Conservation (phyloP, 2,329 filamentous ascomycete species). For the Ophiostoma himal-ulmi region DNA sequence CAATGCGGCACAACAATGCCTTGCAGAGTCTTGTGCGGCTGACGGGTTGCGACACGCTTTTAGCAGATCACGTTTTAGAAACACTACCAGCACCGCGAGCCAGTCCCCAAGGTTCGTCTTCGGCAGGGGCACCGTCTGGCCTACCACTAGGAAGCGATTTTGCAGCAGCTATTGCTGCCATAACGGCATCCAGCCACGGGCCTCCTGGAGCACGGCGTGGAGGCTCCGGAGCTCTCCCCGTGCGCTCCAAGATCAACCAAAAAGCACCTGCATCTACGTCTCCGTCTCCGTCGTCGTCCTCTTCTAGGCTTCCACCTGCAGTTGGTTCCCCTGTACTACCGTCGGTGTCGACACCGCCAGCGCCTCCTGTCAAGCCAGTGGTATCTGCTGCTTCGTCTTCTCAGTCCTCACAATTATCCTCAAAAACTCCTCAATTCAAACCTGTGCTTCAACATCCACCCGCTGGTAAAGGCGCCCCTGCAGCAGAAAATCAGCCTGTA, state of each 20-base stretch:
- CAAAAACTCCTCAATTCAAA: not conserved
- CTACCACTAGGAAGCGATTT: slow-evolving; percentile 2
- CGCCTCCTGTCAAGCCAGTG: not conserved
- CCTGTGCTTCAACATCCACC: not conserved
- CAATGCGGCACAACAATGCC: slow-evolving; percentile 62
- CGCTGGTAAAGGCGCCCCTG: not conserved
- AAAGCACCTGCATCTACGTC: not conserved
- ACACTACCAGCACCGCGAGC: slow-evolving; percentile 13
- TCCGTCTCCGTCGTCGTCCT: not conserved
- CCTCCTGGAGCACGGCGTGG: slow-evolving; percentile 14
- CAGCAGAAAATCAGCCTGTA: not conserved
- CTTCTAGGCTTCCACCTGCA: not conserved
- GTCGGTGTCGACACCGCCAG: not conserved
- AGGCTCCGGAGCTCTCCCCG: not conserved
- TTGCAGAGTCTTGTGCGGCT: slow-evolving; percentile 65
- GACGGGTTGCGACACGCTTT: slow-evolving; percentile 64
- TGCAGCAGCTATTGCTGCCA: slow-evolving; percentile 20
- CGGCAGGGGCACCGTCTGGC: not conserved
- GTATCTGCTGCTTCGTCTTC: not conserved
- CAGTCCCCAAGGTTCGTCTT: not conserved
- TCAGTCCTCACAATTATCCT: not conserved
- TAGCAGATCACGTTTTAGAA: slow-evolving; percentile 52
- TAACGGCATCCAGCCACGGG: slow-evolving; percentile 19
- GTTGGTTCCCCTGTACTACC: not conserved
- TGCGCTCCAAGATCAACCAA: slow-evolving; percentile 1